These are phyloP conservation scores for Moelleriella libera DNA, from an alignment of 2,329 filamentous ascomycete species.

Conservation along the genomic window DNA sequence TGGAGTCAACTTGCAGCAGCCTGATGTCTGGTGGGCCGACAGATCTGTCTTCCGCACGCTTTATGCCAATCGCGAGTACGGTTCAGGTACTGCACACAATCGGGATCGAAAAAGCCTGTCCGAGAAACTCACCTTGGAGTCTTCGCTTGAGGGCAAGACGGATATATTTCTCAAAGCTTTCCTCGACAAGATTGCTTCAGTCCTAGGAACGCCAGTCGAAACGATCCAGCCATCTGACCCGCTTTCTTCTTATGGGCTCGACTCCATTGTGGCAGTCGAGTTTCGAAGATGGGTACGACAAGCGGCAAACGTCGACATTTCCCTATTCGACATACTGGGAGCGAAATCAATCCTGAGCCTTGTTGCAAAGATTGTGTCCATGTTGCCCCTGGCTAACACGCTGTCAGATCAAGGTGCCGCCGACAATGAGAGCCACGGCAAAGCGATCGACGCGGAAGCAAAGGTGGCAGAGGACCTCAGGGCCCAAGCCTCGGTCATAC, in stretches of 20 bases:
- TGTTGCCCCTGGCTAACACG: not conserved
- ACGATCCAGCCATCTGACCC: conserved; percentile 6
- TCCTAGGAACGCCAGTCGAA: conserved; percentile 5
- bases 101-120: not conserved
- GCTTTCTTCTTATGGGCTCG: conserved; percentile 10
- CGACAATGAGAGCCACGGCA: not conserved
- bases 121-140: not conserved
- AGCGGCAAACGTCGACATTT: conserved; percentile 8
- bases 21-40: not conserved
- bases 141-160: not conserved
- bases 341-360: not conserved
- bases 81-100: not conserved
- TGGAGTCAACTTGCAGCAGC: not conserved
- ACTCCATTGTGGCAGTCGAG: conserved; percentile 11
- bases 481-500: not conserved
- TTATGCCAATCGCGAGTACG: not conserved
- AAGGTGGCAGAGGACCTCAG: too few relatives aligned
- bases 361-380: not conserved
- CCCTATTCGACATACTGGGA: conserved; percentile 3
- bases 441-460: too few relatives aligned
- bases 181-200: not conserved
- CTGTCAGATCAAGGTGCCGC: not conserved
- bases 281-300: conserved; percentile 10
- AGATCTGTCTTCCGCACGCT: not conserved
- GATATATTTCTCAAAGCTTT: not conserved